A percentile compares a stretch with the other conserved stretches of the same genome.
phyloP scores from a whole-genome alignment of 139 green algal genomes.

The Asterochloris sp. region DNA sequence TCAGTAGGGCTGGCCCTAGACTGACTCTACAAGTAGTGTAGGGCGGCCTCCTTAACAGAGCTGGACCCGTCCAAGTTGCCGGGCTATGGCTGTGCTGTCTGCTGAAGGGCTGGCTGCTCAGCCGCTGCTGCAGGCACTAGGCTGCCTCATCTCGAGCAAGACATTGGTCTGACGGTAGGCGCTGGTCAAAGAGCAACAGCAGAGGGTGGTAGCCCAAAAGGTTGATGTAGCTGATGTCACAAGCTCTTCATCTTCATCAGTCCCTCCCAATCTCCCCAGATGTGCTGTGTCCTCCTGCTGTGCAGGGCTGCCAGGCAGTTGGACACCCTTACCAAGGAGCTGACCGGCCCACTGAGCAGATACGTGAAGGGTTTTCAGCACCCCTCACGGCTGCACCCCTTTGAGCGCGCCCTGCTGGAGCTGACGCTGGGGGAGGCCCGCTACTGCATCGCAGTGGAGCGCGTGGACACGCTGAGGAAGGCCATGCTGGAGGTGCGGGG shows the following conservation, averaged over 20 bases:
- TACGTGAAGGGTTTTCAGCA: conserved; percentile 75
- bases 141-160: no score
- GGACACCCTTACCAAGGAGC: conserved; percentile 74
- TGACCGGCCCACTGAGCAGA: conserved; percentile 32
- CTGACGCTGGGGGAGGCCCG: conserved; percentile 72
- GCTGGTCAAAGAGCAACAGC: no score
- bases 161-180: no score
- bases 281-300: neutral
- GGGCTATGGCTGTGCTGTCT: no score
- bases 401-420: conserved; percentile 86
- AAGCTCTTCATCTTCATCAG: neutral
- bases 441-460: conserved; percentile 56
- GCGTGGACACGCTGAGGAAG: conserved; percentile 58
- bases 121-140: no score
- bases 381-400: conserved; percentile 71
- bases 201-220: no score
- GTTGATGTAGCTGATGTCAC: neutral
- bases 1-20: no score
- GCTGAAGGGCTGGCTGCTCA: no score
- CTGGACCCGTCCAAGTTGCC: no score
- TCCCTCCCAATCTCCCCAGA: neutral
- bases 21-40: no score
- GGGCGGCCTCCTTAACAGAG: no score
- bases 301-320: conserved; percentile 55
- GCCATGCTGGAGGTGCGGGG: conserved; percentile 40